phyloP scores from a whole-genome alignment of 306 rosid genomes.

The Clitoria ternatea region DNA sequence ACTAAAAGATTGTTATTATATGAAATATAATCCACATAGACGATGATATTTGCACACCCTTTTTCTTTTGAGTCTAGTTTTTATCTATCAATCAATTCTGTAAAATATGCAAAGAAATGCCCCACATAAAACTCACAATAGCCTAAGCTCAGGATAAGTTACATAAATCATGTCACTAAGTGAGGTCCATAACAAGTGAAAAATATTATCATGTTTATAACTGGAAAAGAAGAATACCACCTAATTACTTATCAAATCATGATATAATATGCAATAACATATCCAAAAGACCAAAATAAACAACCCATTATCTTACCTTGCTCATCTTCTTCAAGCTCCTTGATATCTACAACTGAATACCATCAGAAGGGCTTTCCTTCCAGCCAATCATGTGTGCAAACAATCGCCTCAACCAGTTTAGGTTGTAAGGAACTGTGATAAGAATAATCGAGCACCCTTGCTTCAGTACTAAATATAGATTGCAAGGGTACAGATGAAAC shows the following conservation, averaged over 20 bases:
- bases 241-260: not conserved
- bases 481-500: not conserved
- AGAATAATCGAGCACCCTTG: slow-evolving; percentile 1
- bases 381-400: slow-evolving; percentile 7
- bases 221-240: not conserved
- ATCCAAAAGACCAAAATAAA: not conserved
- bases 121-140: too few species aligned
- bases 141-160: too few species aligned
- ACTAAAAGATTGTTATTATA: too few species aligned
- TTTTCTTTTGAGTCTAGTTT: too few species aligned
- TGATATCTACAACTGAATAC: not conserved
- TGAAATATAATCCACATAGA: too few species aligned
- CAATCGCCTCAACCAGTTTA: not conserved
- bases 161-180: too few species aligned
- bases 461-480: not conserved
- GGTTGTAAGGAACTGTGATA: slow-evolving; percentile 7
- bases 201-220: too few species aligned
- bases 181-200: too few species aligned
- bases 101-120: too few species aligned
- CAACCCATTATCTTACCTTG: not conserved
- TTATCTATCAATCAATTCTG: too few species aligned
- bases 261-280: not conserved
- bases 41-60: too few species aligned
- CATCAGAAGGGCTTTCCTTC: not conserved
- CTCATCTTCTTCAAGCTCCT: not conserved